Percentiles rank a stretch among this genome's conserved stretches.
Conservation (phyloP, 2,329 filamentous ascomycete species). For the Grosmannia serpens region DNA sequence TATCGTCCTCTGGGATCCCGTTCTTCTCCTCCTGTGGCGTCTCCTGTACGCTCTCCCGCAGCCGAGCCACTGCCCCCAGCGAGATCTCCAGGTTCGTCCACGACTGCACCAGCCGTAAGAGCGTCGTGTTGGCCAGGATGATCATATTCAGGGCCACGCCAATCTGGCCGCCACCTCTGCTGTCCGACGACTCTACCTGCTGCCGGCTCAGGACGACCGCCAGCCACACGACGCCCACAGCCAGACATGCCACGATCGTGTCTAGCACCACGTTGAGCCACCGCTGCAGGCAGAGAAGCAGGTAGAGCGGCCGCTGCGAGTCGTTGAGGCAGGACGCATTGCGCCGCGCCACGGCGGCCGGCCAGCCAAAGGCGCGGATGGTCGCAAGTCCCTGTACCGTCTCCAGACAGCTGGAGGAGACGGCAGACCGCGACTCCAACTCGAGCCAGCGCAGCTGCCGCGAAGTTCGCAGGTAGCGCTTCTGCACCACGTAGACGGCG, state of each 20-base stretch:
- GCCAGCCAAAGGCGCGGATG: constrained; percentile 36
- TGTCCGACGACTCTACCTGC: background rate
- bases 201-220: constrained; percentile 10
- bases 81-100: constrained; percentile 25
- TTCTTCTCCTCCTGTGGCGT: constrained; percentile 18
- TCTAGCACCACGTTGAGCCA: constrained; percentile 42
- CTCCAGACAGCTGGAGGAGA: constrained; percentile 31
- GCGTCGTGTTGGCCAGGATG: constrained; percentile 22
- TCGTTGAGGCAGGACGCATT: constrained; percentile 24
- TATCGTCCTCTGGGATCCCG: constrained; percentile 1
- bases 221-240: constrained; percentile 21
- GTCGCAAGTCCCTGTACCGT: constrained; percentile 31
- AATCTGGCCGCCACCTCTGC: constrained; percentile 16
- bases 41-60: constrained; percentile 10
- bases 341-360: constrained; percentile 13
- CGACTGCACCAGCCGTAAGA: constrained; percentile 20
- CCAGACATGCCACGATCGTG: constrained; percentile 34
- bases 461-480: constrained; percentile 41
- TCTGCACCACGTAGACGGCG: constrained; percentile 34
- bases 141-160: constrained; percentile 25
- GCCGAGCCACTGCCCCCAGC: constrained; percentile 21
- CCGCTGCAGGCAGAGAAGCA: constrained; percentile 36
- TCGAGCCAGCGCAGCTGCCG: constrained; percentile 44
- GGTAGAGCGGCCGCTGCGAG: constrained; percentile 37
- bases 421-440: constrained; percentile 37